Base-by-base conservation (phyloP, 2,329 filamentous ascomycete species). In the Ascochyta pisi region DNA sequence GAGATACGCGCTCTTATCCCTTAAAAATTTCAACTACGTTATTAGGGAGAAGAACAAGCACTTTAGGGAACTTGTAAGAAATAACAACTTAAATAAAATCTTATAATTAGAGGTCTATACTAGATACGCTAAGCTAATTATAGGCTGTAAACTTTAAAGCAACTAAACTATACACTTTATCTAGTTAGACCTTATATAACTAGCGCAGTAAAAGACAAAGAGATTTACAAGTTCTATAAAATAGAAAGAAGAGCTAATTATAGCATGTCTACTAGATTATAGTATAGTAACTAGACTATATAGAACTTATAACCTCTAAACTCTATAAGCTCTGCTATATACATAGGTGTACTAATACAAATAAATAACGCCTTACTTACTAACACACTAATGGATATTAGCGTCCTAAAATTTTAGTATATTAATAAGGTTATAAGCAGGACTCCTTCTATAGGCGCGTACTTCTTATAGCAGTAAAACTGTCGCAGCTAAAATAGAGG, bases 31-130 rank as follows among this genome's bases (percentile, higher is more conserved):
- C 12, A 22, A 47, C 13, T 27, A 7, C 10, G 34, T 39, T 24
- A 13, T 47, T 9, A 19, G 24, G 13, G 44, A 47, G 31, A 47
- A 47, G 42, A 47, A 47, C 35, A 47, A 38, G 23, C 44, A 38
- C 23, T 47, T 47, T 37, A 38, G 23, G 9, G 44, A 27, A 37
- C 27, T 47, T 38, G 33, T 33, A 9, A 38, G 7, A 22, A 37
- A 29, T 13, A 8, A 29, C 24, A 12, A 37, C 33, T 47, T 47
- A 13, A 38, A 10, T 27, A 33, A 37, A 16, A 22, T 19, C 8
- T 29, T 47, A n/a, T 23, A 47, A 10, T 37, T 22, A 19, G 44
- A 33, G 12, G 16, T 39, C 31, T 22, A 27, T 24, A 27, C 44
- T 22, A 37, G 10, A 22, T 47, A 47, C 33, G 37, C 33, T 29